Base-by-base conservation (phyloP, 768 basidiomycete genomes). In the Podaxis rugospora region DNA sequence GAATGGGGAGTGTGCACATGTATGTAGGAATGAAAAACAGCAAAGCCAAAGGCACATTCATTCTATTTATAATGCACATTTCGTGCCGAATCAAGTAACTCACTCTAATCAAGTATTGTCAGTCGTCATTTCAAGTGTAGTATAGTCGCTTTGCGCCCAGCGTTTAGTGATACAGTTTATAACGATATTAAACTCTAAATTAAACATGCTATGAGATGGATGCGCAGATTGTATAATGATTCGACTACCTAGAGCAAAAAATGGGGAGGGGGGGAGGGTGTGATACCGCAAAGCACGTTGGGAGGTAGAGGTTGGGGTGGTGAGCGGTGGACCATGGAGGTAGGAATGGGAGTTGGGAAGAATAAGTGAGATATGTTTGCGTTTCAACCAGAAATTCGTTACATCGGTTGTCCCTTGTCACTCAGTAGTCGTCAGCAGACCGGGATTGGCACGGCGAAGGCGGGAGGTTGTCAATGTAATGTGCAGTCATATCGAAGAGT, bases 401-500 rank as follows among this genome's bases (percentile, higher is more conserved):
- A 18, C 32, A 32, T 32, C 32, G 2, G 3, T 32, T 32, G 32
- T 32, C 32, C 9, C 32, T 32, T 32, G 46, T 37, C 16, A 21
- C 16, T 51, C 40, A 60, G n/a, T 47, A 28, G 5, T 47, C 46
- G 4, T 54, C 36, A 13, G 18, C 27, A 10, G 40, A 18, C n/a
- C 25, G 28, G 21, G 59, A 54, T 1, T n/a, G 39, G 16, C n/a
- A 36, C 6, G 56, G 56, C 32, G 32, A 32, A 21, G 50, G 51
- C 13, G 59, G 59, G 46, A 80, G 69, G 65, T 73, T 74, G 72
- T 93, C 90, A 68, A 93, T 91, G 71, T 88, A 90, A 66, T 83
- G 76, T 42, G 87, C 82, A 32, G 84, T 86, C 66, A 88, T 75
- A 76, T 97, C 95, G 71, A 95, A 94, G 63, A 97, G 80, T 6